Evolutionary conservation across 2,329 filamentous ascomycete species (phyloP), one percentile per base, ranked within the genome.

Genomic region (Epichloe amarillans): DNA sequence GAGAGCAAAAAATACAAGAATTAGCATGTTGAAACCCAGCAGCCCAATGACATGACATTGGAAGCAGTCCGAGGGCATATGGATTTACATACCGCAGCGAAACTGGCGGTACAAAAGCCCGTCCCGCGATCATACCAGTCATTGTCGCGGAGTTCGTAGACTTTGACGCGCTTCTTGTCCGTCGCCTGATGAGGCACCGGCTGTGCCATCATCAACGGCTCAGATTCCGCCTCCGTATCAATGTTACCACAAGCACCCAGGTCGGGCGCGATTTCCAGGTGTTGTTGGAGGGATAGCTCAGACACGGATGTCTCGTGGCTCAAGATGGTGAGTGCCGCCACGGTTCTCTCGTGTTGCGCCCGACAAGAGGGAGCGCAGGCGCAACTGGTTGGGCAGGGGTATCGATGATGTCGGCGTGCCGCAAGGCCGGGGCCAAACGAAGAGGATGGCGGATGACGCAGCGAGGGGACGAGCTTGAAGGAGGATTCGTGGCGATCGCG

Each of bases 101-200:
- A 79, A 57, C 82, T 77, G 46, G 90, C 89, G 53, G 82, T 87
- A 68, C 93, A 97, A 69, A 96, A 96, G 55, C 93, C 93, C 46
- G 93, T 98, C 57, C 93, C 93, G 63, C 91, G 80, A 71, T 98
- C 93, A 66, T 91, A 96, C 93, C 93, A 98, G 80, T 97, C 93
- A 77, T 95, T 95, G 72, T 95, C 89, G 68, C 88, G 88, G 62
- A 98, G 79, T 74, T 97, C 93, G 70, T 98, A 98, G 66, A 98
- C 93, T 76, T 98, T 98, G 70, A 97, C 93, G 76, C 93, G 79
- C 68, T 79, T 82, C 71, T 75, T 80, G 63, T 83, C 79, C 68
- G 76, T 76, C 67, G 75, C 71, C 72, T 75, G 77, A 78, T 81
- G 79, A 79, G 79, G 79, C 79, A 82, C 79, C 61, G 73, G 70